Evolutionary conservation across 1,284 basidiomycete species (phyloP).

Genomic region (Microstroma glucosiphilum): DNA sequence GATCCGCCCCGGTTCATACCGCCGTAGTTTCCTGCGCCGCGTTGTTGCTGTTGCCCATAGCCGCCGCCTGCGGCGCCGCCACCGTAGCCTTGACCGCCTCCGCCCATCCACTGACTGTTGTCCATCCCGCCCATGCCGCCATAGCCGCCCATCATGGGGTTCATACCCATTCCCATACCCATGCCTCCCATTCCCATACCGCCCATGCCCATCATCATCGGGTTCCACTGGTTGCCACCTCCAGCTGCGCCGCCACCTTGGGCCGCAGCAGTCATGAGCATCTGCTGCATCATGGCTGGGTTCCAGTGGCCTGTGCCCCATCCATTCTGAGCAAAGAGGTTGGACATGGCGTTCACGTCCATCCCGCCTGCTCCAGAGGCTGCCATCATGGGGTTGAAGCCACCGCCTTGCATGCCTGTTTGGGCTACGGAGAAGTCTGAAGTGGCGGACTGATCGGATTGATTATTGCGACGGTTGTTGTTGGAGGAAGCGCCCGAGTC

Average conservation of each 20-base stretch:
- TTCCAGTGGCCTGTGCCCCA: slow-evolving; percentile 47
- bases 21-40: too few relatives aligned
- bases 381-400: slow-evolving; percentile 57
- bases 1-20: too few relatives aligned
- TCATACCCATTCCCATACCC: slow-evolving; percentile 55
- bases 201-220: slow-evolving; percentile 46
- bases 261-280: slow-evolving; percentile 24
- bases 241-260: slow-evolving; percentile 20
- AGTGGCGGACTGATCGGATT: slow-evolving; percentile 51
- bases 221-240: slow-evolving; percentile 51
- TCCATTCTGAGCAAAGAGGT: slow-evolving; percentile 58
- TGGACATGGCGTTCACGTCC: slow-evolving; percentile 56
- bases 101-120: slow-evolving; percentile 26
- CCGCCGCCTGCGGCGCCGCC: slow-evolving; percentile 49
- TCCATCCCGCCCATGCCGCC: slow-evolving; percentile 22
- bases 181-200: slow-evolving; percentile 53
- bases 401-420: slow-evolving; percentile 25
- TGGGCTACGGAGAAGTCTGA: slow-evolving; percentile 58
- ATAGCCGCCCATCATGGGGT: slow-evolving; percentile 23
- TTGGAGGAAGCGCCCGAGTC: neutral
- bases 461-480: slow-evolving; percentile 59
- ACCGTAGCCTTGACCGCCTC: slow-evolving; percentile 52
- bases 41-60: slow-evolving; percentile 46
- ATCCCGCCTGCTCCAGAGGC: slow-evolving; percentile 41
- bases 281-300: slow-evolving; percentile 48